These are phyloP conservation scores for Plenodomus biglobosus DNA, from an alignment of 2,329 filamentous ascomycete genomes.

Conservation along the genomic window DNA sequence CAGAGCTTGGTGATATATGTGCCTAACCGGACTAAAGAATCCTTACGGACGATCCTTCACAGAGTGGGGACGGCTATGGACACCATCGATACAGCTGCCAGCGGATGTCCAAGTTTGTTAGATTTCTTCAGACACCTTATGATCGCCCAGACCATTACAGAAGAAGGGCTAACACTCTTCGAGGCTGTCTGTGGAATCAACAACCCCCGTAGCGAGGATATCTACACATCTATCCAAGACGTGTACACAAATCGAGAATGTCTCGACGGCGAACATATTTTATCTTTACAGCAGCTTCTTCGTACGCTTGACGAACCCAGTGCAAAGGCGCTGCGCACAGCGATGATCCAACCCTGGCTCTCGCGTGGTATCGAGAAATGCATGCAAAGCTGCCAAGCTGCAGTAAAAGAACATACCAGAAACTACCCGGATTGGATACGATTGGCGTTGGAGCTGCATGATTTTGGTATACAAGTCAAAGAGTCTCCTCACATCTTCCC, in stretches of 20 bases:
- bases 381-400: constrained; percentile 24
- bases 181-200: constrained; percentile 21
- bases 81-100: neutral
- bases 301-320: constrained; percentile 12
- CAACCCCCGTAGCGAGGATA: constrained; percentile 7
- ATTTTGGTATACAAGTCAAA: constrained; percentile 21
- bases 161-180: constrained; percentile 23
- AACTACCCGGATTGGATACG: constrained; percentile 17
- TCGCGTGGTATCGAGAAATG: constrained; percentile 27
- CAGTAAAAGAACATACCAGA: constrained; percentile 21
- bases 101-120: constrained; percentile 7
- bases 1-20: constrained; percentile 26
- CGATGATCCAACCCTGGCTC: constrained; percentile 21
- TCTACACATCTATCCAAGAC: constrained; percentile 13
- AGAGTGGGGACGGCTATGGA: constrained; percentile 14
- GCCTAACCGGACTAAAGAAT: constrained; percentile 16
- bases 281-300: constrained; percentile 20
- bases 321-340: constrained; percentile 15
- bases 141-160: constrained; percentile 19
- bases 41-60: constrained; percentile 19
- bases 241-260: constrained; percentile 11
- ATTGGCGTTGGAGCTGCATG: constrained; percentile 23
- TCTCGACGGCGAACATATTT: constrained; percentile 23
- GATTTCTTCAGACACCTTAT: constrained; percentile 24
- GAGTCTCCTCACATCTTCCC: constrained; percentile 15